A percentile compares a stretch with the other conserved stretches of the same genome.
These are phyloP conservation scores for Calamus simplicifolius DNA, from an alignment of 176 grass and related monocot species.

Conservation along the genomic window DNA sequence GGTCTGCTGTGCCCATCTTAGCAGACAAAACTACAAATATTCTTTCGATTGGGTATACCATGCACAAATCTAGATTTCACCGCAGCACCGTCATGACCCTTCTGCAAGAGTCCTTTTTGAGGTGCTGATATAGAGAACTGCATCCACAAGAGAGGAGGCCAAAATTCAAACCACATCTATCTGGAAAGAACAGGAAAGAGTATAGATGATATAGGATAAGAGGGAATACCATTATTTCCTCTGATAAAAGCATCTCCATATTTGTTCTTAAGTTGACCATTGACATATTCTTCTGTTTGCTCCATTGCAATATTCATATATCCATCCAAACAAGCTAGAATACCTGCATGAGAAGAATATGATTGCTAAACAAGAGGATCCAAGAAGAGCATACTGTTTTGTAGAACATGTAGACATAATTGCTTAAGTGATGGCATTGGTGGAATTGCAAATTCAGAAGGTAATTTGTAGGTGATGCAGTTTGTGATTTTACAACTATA, in stretches of 20 bases:
- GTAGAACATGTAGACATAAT: too few species aligned
- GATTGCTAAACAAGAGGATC: too few species aligned
- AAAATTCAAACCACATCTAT: not conserved
- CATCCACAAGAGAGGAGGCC: conserved; percentile 3
- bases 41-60: too few species aligned
- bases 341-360: conserved; percentile 31
- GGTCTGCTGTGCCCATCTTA: too few species aligned
- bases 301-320: conserved; percentile 99
- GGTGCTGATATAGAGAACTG: conserved; percentile 91
- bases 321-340: conserved; percentile 84
- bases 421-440: too few species aligned
- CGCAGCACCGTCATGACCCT: conserved; percentile 25
- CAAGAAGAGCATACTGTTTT: too few species aligned
- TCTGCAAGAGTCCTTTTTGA: conserved; percentile 55
- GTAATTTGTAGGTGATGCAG: too few species aligned
- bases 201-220: not conserved
- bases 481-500: too few species aligned
- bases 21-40: too few species aligned
- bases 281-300: conserved; percentile 92
- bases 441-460: too few species aligned
- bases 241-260: conserved; percentile 97
- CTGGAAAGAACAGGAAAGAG: not conserved
- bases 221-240: conserved; percentile 81
- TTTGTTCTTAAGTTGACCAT: conserved; percentile 94
- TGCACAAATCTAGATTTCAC: too few species aligned